A percentile compares a stretch with the other conserved stretches of the same genome.
Evolutionary conservation across 2,329 filamentous ascomycete species (phyloP).

Genomic region (Coleophoma cylindrospora): DNA sequence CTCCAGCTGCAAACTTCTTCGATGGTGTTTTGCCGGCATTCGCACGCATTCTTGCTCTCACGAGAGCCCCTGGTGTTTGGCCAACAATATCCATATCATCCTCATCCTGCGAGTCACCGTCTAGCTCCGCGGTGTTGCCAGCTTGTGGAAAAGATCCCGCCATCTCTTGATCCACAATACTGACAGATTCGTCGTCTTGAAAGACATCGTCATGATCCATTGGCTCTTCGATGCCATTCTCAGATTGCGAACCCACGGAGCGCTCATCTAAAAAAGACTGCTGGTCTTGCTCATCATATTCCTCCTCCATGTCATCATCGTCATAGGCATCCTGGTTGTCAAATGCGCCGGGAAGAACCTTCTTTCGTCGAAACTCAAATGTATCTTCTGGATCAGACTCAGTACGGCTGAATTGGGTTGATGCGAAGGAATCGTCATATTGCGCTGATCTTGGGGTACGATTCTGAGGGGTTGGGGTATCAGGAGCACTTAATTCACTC

Average conservation of each 20-base stretch:
- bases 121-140: conserved; percentile 72
- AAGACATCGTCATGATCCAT: conserved; percentile 62
- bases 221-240: conserved; percentile 46
- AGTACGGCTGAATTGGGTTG: conserved; percentile 28
- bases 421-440: conserved; percentile 25
- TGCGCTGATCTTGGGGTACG: conserved; percentile 14
- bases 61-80: conserved; percentile 55
- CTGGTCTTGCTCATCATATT: conserved; percentile 31
- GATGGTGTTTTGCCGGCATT: conserved; percentile 55
- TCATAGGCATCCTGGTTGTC: conserved; percentile 53
- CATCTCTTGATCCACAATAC: conserved; percentile 66
- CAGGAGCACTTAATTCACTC: conserved; percentile 41
- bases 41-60: conserved; percentile 60
- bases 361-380: conserved; percentile 28
- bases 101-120: conserved; percentile 44
- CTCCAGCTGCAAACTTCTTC: conserved; percentile 57
- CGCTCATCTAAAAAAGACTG: conserved; percentile 91
- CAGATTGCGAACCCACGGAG: conserved; percentile 75
- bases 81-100: conserved; percentile 39
- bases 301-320: conserved; percentile 46
- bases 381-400: conserved; percentile 29
- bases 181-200: conserved; percentile 71
- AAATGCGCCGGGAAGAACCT: conserved; percentile 74
- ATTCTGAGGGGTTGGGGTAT: conserved; percentile 35
- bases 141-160: conserved; percentile 71